These are phyloP conservation scores for Moniliophthora roreri DNA, from an alignment of 1,284 basidiomycete genomes.

Conservation along the genomic window DNA sequence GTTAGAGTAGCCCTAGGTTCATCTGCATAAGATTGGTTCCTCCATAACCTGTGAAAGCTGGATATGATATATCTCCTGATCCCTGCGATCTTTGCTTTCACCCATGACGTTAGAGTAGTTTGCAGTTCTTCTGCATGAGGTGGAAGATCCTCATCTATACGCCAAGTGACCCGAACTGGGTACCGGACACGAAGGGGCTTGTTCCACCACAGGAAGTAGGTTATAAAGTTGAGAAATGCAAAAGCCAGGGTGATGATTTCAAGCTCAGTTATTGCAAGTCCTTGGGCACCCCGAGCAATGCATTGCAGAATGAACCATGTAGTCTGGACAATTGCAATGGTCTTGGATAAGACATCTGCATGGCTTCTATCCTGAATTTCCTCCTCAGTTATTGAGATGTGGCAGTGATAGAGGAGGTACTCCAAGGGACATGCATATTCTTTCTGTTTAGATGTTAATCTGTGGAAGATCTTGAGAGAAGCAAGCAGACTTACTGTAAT, in stretches of 20 bases:
- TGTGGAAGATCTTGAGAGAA: neutral
- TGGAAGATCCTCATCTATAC: neutral
- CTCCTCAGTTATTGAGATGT: conserved; percentile 6
- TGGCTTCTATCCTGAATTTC: conserved; percentile 19
- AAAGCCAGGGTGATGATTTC: conserved; percentile 19
- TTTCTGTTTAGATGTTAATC: neutral
- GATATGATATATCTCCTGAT: no score
- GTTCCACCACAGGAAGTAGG: conserved; percentile 18
- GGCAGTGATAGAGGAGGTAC: neutral
- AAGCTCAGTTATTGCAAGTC: conserved; percentile 17
- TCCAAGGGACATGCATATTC: neutral
- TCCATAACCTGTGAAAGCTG: no score
- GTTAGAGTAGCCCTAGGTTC: no score
- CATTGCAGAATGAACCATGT: conserved; percentile 18
- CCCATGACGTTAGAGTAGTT: no score
- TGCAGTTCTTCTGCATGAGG: no score
- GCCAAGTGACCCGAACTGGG: conserved; percentile 7
- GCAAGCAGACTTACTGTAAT: neutral
- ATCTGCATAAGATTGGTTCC: no score
- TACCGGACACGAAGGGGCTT: conserved; percentile 14
- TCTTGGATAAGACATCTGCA: conserved; percentile 15
- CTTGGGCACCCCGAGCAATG: conserved; percentile 7
- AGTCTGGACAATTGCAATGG: conserved; percentile 16
- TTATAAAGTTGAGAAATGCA: conserved; percentile 12
- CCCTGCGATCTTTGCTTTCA: no score